These are phyloP conservation scores for Austroboletus niveus DNA, from an alignment of 1,284 basidiomycete species.

Conservation along the genomic window DNA sequence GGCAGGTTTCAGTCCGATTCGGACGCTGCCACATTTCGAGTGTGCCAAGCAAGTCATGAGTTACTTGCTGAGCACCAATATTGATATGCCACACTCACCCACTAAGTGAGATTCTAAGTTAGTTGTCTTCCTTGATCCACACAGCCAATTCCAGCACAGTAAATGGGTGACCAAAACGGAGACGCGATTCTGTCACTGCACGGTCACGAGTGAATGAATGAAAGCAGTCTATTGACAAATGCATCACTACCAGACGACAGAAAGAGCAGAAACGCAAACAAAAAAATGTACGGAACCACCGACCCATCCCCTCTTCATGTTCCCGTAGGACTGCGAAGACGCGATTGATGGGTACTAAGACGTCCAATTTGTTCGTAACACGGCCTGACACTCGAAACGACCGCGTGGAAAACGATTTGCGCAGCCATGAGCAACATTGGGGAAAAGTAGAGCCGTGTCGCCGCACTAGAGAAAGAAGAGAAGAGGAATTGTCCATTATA, in stretches of 20 bases:
- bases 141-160: too few relatives aligned
- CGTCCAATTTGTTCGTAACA: slow-evolving; percentile 69
- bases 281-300: slow-evolving; percentile 68
- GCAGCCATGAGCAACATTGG: slow-evolving; percentile 83
- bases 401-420: slow-evolving; percentile 47
- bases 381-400: slow-evolving; percentile 83
- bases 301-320: slow-evolving; percentile 61
- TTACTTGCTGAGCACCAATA: too few relatives aligned
- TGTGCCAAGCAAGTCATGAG: too few relatives aligned
- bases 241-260: background rate
- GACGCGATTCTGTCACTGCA: too few relatives aligned
- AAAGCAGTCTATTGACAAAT: too few relatives aligned
- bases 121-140: too few relatives aligned
- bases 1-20: too few relatives aligned
- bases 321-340: slow-evolving; percentile 36
- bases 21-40: too few relatives aligned
- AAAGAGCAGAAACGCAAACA: background rate
- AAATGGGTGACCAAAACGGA: too few relatives aligned
- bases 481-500: slow-evolving; percentile 6
- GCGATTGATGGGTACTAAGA: slow-evolving; percentile 72
- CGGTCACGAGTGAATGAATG: too few relatives aligned
- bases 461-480: slow-evolving; percentile 63
- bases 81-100: too few relatives aligned
- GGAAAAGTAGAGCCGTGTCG: slow-evolving; percentile 72
- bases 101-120: too few relatives aligned